Base-by-base conservation (phyloP, 2,329 filamentous ascomycete genomes). In the Colletotrichum falcatum region DNA sequence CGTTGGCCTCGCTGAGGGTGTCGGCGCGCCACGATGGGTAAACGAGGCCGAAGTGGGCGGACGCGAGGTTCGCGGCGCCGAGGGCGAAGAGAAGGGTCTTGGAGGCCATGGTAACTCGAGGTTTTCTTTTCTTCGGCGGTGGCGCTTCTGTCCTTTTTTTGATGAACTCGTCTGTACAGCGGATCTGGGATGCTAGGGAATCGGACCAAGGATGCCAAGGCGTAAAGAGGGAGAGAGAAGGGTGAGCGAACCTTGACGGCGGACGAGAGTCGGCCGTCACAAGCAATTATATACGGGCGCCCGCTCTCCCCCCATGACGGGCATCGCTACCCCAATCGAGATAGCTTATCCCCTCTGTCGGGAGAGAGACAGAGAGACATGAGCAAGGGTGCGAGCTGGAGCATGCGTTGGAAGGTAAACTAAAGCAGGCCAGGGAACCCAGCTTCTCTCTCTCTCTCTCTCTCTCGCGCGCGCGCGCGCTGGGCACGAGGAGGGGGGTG, bases 21-120 rank as follows among this genome's bases (percentile, higher is more conserved):
- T 87, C 81, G 67, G 79, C 82, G 70, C 86, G 82, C 86, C 84
- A 87, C 2, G 76, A 59, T 5, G 86, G 86, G 75, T 85, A 87
- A 16, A 76, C 74, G 66, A 88, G 75, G 49, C 78, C 78, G 76
- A 87, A 88, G 77, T 88, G 86, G 49, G 85, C 86, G 28, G 81
- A 76, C 44, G 79, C 82, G 37, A 82, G 75, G 51, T 80, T 79
- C 26, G 77, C 76, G 42, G 78, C 77, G 37, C 80, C 78, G 73
- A 84, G 70, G 63, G 77, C 72, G 66, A 78, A 53, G 74, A 81
- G 61, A 42, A 82, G 63, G 42, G 77, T 74, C 70, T 78, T 78
- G 74, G 74, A 71, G 55, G 76, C 72, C 78, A 83, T 80, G 64
- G 67, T 77, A 53, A 46, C 12, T 12, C 69, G 66, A 11, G n/a